Evolutionary conservation across 257 asterid species (phyloP), one percentile per base, ranked within the genome.

Genomic region (Solanum ossicruentum): DNA sequence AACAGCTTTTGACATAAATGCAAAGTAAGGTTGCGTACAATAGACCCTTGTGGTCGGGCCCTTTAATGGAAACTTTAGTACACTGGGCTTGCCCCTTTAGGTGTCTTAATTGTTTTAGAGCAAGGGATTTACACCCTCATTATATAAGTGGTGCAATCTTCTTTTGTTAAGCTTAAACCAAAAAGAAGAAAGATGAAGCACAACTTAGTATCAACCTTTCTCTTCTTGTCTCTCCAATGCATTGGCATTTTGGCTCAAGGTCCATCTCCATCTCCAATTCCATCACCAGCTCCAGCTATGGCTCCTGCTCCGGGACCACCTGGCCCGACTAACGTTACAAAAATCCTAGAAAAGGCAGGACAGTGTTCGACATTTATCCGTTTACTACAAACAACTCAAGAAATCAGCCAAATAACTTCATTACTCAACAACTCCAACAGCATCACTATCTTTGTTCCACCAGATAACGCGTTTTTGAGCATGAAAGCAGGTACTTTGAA

Each of bases 271-370:
- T 54, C 82, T 77, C 49, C 57, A 47, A n/a, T 9, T 20, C 82
- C 82, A 55, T 58, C 61, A 70, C 80, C 72, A 26, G 32, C 71
- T 52, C 65, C 17, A 26, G 85, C 86, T 13, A 60, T 77, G 5
- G 90, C 92, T 0, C 82, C 87, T 18, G 88, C 92, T 72, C 91
- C 93, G 1, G 89, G 84, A 6, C 95, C 92, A 1, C 65, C 87
- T 0, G 92, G 90, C 54, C 91, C 93, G 1, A 65, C 93, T 20
- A 89, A 93, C 28, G 71, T 93, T 58, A 91, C 92, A 0, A 86
- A 91, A 13, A 89, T 92, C 80, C 95, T 93, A n/a, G 92, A 88
- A 58, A 92, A 92, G 79, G 91, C 92, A 10, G 87, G 92, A 11
- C 89, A 84, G n/a, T 93, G 85, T 73, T 63, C 89, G 21, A 90